Conservation (phyloP, 73 alveolate genomes). For the Paramecium octaurelia region DNA sequence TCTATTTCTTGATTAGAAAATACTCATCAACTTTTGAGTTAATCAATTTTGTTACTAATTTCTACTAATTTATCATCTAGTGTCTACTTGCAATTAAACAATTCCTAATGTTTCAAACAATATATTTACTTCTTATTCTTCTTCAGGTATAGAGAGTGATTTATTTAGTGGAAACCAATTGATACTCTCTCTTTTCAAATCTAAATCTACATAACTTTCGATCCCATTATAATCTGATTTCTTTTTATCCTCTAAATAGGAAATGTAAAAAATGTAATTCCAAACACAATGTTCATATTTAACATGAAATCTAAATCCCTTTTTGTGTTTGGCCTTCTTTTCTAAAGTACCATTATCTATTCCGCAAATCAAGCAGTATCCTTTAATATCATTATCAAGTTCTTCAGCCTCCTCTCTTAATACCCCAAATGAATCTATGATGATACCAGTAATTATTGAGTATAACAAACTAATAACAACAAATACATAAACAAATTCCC, state of each 20-base stretch:
- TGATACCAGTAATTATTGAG: constrained; percentile 76
- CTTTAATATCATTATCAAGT: constrained; percentile 81
- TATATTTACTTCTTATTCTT: not conserved
- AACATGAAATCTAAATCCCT: constrained; percentile 78
- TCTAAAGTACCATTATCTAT: constrained; percentile 66
- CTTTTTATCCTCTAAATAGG: constrained; percentile 84
- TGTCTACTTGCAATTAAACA: not conserved
- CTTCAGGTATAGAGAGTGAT: not conserved
- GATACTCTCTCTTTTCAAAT: constrained; percentile 49
- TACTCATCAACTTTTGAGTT: not conserved
- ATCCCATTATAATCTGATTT: constrained; percentile 93
- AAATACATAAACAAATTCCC: constrained; percentile 53
- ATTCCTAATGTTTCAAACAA: not conserved
- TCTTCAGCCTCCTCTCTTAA: constrained; percentile 88
- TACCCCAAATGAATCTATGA: constrained; percentile 93
- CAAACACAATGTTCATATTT: constrained; percentile 85
- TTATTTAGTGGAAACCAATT: constrained; percentile 13
- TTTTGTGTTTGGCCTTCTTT: constrained; percentile 35
- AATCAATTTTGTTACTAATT: not conserved
- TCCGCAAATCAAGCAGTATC: constrained; percentile 94
- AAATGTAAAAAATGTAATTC: constrained; percentile 89
- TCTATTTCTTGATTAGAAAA: not conserved
- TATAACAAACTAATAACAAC: constrained; percentile 55
- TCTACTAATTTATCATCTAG: not conserved
- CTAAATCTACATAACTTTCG: constrained; percentile 87